Evolutionary conservation across 345 rosid species (phyloP).

Genomic region (Salix purpurea): DNA sequence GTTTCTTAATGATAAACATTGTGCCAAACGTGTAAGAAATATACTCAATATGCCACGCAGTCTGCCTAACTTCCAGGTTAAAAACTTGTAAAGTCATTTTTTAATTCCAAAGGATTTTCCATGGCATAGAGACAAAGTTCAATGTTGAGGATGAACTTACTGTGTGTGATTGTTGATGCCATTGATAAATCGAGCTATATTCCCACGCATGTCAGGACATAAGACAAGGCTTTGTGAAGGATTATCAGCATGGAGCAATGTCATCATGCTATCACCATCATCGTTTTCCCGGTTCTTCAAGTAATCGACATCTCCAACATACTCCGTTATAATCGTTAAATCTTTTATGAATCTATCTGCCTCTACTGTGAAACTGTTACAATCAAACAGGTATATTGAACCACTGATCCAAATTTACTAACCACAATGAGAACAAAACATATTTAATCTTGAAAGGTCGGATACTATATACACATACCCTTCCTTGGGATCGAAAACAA

Average conservation of each 20-base stretch:
- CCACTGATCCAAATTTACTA: neutral
- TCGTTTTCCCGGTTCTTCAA: constrained; percentile 24
- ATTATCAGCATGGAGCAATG: constrained; percentile 24
- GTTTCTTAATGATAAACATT: too few species aligned
- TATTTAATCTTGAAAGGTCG: neutral
- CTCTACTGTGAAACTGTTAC: constrained; percentile 28
- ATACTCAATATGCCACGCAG: neutral
- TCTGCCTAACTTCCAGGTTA: neutral
- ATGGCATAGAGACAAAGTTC: neutral
- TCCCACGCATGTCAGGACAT: constrained; percentile 27
- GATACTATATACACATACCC: constrained; percentile 18
- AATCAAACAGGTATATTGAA: neutral
- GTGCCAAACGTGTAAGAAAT: neutral
- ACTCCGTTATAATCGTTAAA: constrained; percentile 6
- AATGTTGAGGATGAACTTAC: constrained; percentile 11
- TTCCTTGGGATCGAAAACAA: constrained; percentile 29
- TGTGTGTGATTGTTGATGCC: constrained; percentile 28
- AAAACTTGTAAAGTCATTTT: neutral
- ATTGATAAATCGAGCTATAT: constrained; percentile 29
- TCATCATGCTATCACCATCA: constrained; percentile 32
- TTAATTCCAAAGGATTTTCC: neutral
- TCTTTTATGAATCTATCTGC: constrained; percentile 25
- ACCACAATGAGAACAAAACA: neutral
- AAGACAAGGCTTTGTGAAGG: constrained; percentile 23
- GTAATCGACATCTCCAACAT: constrained; percentile 14